Evolutionary conservation across 805 yeast species (phyloP).

Genomic region (Teunomyces lycoperdinae): DNA sequence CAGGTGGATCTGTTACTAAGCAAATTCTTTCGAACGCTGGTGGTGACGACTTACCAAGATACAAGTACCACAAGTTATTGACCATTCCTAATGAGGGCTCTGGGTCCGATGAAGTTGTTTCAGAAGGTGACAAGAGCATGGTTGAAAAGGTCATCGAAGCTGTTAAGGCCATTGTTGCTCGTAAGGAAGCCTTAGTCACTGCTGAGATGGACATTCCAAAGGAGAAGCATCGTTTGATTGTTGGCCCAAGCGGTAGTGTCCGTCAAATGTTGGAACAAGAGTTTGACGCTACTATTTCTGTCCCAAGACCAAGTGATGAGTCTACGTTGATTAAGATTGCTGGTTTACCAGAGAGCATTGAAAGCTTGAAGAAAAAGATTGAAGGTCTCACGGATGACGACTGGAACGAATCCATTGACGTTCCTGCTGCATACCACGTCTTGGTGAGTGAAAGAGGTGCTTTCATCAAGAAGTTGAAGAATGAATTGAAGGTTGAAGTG

Average conservation of each 20-base stretch:
- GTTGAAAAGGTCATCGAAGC: slow-evolving; percentile 66
- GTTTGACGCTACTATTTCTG: slow-evolving; percentile 56
- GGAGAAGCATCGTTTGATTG: slow-evolving; percentile 68
- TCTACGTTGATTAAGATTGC: slow-evolving; percentile 52
- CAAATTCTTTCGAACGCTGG: slow-evolving; percentile 80
- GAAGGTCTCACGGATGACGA: slow-evolving; percentile 59
- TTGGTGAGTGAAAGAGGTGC: slow-evolving; percentile 68
- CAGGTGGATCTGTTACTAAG: slow-evolving; percentile 69
- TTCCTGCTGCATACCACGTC: slow-evolving; percentile 58
- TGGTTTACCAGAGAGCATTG: slow-evolving; percentile 69
- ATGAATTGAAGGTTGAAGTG: slow-evolving; percentile 54
- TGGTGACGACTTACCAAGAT: slow-evolving; percentile 43
- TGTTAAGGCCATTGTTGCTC: slow-evolving; percentile 60
- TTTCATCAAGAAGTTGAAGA: slow-evolving; percentile 51
- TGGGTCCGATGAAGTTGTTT: slow-evolving; percentile 55
- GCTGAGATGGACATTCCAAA: slow-evolving; percentile 60
- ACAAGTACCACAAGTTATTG: slow-evolving; percentile 53
- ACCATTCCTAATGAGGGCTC: slow-evolving; percentile 68
- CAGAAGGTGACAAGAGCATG: slow-evolving; percentile 71
- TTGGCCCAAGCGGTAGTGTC: slow-evolving; percentile 78
- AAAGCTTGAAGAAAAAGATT: slow-evolving; percentile 60
- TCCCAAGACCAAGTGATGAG: slow-evolving; percentile 60
- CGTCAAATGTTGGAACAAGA: slow-evolving; percentile 73
- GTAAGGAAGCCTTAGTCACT: slow-evolving; percentile 56
- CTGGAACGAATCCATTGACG: slow-evolving; percentile 50